Percentiles rank a stretch among this genome's conserved stretches.
phyloP scores from a whole-genome alignment of 75 land plant species.

The Cunninghamia lanceolata region DNA sequence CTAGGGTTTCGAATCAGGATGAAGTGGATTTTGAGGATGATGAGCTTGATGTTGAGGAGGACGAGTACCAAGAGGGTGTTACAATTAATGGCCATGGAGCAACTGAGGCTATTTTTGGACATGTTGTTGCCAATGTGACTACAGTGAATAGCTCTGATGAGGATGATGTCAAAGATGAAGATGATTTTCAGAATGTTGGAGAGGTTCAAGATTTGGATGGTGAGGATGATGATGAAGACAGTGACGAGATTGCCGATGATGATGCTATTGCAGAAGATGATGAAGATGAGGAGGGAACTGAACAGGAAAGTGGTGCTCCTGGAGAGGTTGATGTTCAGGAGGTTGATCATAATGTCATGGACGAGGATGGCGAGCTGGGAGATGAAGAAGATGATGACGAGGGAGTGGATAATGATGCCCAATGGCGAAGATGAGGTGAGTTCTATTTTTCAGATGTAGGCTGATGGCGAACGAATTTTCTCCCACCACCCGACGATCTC shows the following conservation, averaged over 20 bases:
- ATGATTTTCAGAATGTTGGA: neutral
- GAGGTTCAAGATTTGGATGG: neutral
- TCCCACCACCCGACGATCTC: too few relatives aligned
- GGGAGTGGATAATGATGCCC: constrained; percentile 15
- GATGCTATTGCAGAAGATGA: constrained; percentile 17
- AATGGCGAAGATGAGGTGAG: constrained; percentile 13
- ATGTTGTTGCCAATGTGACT: neutral
- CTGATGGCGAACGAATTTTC: too few relatives aligned
- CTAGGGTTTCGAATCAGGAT: constrained; percentile 9
- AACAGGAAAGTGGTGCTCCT: constrained; percentile 16
- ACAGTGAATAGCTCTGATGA: constrained; percentile 4
- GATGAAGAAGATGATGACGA: constrained; percentile 18
- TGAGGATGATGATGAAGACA: constrained; percentile 13
- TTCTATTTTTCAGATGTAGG: neutral
- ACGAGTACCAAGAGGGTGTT: constrained; percentile 17
- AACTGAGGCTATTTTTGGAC: constrained; percentile 23
- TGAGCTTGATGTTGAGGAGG: constrained; percentile 25
- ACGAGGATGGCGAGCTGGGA: constrained; percentile 20
- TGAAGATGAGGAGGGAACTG: constrained; percentile 15
- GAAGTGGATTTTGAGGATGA: constrained; percentile 17
- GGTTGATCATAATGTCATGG: constrained; percentile 13
- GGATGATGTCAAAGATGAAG: too few relatives aligned
- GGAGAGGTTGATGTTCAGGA: constrained; percentile 27
- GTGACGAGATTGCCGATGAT: constrained; percentile 15
- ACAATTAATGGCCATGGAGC: constrained; percentile 23